Percentiles rank a stretch among this genome's conserved stretches.
These are phyloP conservation scores for Tetraselmis chui DNA, from an alignment of 139 green algal genomes.

Conservation along the genomic window DNA sequence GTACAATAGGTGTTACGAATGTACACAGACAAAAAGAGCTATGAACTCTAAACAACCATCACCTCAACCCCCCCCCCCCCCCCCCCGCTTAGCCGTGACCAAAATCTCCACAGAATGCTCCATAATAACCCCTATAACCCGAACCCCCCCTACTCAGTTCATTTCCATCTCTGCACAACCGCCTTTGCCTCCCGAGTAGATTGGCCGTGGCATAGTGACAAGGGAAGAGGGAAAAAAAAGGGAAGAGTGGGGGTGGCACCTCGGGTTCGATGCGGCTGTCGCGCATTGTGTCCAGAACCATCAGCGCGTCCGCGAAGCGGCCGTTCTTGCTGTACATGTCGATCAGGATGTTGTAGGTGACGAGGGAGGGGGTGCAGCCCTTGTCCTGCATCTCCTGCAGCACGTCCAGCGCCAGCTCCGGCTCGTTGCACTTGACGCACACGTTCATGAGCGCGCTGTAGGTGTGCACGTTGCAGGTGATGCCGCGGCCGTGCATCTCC, in stretches of 20 bases:
- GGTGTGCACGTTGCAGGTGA: conserved; percentile 64
- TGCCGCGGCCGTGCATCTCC: conserved; percentile 54
- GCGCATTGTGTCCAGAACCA: conserved; percentile 52
- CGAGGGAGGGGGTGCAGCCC: conserved; percentile 46
- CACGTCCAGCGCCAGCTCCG: conserved; percentile 59
- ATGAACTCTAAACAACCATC: too few relatives aligned
- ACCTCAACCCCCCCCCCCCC: too few relatives aligned
- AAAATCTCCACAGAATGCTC: too few relatives aligned
- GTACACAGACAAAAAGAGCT: too few relatives aligned
- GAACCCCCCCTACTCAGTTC: too few relatives aligned
- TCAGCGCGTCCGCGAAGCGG: conserved; percentile 43
- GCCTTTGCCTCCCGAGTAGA: too few relatives aligned
- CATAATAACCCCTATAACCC: too few relatives aligned
- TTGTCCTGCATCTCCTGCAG: conserved; percentile 38
- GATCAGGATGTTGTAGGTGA: conserved; percentile 77
- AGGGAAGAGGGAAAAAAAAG: too few relatives aligned
- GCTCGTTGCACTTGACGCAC: conserved; percentile 66
- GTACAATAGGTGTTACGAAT: too few relatives aligned
- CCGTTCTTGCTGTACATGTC: conserved; percentile 52
- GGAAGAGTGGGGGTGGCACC: neutral
- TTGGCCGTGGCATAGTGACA: too few relatives aligned
- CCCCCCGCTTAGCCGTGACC: too few relatives aligned
- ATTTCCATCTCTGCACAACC: too few relatives aligned
- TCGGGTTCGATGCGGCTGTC: conserved; percentile 29
- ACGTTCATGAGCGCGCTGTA: conserved; percentile 76